Percentiles rank a stretch among this genome's conserved stretches.
Evolutionary conservation across 2,329 filamentous ascomycete species (phyloP).

Genomic region (Penicillium sp.): DNA sequence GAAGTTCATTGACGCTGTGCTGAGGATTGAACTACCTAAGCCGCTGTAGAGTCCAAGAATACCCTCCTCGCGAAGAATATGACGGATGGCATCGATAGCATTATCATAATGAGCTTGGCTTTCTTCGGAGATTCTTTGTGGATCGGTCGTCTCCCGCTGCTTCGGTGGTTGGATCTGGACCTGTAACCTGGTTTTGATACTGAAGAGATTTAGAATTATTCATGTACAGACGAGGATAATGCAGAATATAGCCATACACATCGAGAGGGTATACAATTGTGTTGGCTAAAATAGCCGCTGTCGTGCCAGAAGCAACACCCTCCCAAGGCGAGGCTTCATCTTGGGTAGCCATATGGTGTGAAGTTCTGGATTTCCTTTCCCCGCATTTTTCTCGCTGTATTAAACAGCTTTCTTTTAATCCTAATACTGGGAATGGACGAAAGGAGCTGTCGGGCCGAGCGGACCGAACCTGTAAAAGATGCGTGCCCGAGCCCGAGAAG

Average conservation of each 20-base stretch:
- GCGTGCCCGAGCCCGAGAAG: neutral
- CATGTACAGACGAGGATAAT: neutral
- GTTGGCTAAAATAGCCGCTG: slow-evolving; percentile 11
- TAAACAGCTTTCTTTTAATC: neutral
- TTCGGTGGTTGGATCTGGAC: slow-evolving; percentile 4
- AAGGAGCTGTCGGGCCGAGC: slow-evolving; percentile 3
- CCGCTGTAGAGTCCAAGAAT: slow-evolving; percentile 8
- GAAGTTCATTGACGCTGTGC: slow-evolving; percentile 16
- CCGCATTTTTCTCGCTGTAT: neutral
- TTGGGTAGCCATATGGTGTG: neutral
- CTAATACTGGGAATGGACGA: neutral
- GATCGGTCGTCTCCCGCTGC: neutral
- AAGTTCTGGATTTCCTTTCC: neutral
- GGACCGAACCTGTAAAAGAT: slow-evolving; percentile 2
- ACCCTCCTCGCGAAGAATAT: slow-evolving; percentile 5
- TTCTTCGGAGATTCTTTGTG: neutral
- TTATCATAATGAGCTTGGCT: neutral
- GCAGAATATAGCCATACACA: slow-evolving; percentile 2
- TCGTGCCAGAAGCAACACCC: slow-evolving; percentile 8
- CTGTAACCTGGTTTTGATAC: slow-evolving; percentile 13
- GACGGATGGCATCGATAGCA: neutral
- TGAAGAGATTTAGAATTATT: neutral
- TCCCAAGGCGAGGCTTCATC: slow-evolving; percentile 8
- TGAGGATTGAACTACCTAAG: slow-evolving; percentile 5
- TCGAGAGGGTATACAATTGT: slow-evolving; percentile 12